Base-by-base conservation (phyloP, 192 early-diverging fungal species). In the Spizellomyces punctatus region DNA sequence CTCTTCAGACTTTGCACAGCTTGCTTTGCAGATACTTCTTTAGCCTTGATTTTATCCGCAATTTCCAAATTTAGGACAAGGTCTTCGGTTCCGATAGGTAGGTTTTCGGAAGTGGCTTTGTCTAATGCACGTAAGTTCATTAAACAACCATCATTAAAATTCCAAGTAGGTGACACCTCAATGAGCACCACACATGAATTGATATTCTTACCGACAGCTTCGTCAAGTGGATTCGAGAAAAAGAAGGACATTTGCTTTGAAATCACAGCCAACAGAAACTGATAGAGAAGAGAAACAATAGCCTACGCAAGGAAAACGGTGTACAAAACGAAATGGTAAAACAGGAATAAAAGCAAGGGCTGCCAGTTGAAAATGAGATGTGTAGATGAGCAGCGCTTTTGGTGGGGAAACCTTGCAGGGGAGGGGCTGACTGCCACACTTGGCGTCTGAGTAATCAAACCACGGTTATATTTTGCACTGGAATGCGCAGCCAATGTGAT, bases 31-130 rank as follows among this genome's bases (percentile, higher is more conserved):
- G 85, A 72, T 21, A 75, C 73, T 49, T 82, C 70, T 78, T 97
- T 97, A 73, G 91, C 89, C 66, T 96, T 91, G 64, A 99, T 89
- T 77, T 91, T 89, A 83, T 99, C 98, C 52, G 89, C 91, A 76
- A 99, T 95, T 68, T 98, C 96, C 46, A 98, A 84, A 66, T 90
- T 88, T 2, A 88, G 71, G 5, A 86, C 86, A 16, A 96, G 82
- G 83, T 99, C 92, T 58, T 94, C 94, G 74, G 89, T 79, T 60
- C 93, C 94, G 46, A 84, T 85, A 54, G 93, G 95, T 7, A 96
- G 76, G 73, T 92, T 91, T 76, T 99, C 98, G 6, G 91, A 89
- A 21, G 96, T 98, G 48, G 95, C 94, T 52, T 86, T 89, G 42
- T 82, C 78, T 82, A 72, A 22, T 19, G 12, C 12, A 64, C 6